Conservation (phyloP, 2,329 filamentous ascomycete species). For the Emergomyces orientalis region DNA sequence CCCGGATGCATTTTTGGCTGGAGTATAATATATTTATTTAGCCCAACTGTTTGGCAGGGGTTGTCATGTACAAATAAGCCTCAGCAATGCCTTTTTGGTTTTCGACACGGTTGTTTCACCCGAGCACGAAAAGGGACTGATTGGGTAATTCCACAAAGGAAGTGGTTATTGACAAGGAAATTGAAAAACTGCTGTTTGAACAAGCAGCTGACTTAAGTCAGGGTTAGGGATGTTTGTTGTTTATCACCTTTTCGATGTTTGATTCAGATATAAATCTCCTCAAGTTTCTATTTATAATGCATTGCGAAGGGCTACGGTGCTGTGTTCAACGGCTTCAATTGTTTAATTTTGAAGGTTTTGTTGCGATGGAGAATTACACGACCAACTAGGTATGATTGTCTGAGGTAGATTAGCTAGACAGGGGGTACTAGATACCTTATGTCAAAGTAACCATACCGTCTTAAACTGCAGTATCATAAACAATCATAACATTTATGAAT, state of each 20-base stretch:
- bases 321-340: neutral
- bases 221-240: neutral
- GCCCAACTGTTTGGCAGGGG: neutral
- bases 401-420: neutral
- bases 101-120: neutral
- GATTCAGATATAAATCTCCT: neutral
- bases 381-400: neutral
- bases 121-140: neutral
- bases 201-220: neutral
- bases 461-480: neutral
- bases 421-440: neutral
- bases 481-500: too few relatives aligned
- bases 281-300: neutral
- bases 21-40: constrained; percentile 8
- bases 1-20: constrained; percentile 15
- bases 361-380: neutral
- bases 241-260: neutral
- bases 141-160: neutral
- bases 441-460: neutral
- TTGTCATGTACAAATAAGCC: neutral
- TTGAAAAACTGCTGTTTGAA: neutral
- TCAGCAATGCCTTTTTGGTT: neutral
- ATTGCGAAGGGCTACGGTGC: neutral
- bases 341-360: neutral
- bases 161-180: neutral